Evolutionary conservation across 1,284 basidiomycete genomes (phyloP).

Genomic region (Leccinum ambiguum): DNA sequence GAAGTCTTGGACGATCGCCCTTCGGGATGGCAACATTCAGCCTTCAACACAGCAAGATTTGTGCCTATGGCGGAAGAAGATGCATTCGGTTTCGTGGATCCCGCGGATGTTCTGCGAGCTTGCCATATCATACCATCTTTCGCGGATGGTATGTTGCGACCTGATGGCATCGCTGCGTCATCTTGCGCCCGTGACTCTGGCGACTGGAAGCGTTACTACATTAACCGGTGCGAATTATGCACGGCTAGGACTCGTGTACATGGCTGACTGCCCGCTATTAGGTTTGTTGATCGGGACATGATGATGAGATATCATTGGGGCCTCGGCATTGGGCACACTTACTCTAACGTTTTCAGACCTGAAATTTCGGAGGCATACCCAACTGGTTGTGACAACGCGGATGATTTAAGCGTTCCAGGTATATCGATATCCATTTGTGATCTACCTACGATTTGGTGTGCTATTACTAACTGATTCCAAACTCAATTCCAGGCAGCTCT

Average conservation of each 20-base stretch:
- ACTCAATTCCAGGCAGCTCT: too few species aligned
- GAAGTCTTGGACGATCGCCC: neutral
- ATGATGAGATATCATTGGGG: conserved; percentile 6
- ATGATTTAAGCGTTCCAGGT: conserved; percentile 1
- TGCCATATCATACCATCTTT: conserved; percentile 1
- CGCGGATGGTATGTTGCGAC: too few species aligned
- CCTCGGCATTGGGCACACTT: conserved; percentile 1
- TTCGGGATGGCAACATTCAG: neutral
- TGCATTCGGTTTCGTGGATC: neutral
- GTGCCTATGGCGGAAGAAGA: neutral
- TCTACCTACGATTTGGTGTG: conserved; percentile 1
- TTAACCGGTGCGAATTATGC: conserved; percentile 4
- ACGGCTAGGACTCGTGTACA: neutral
- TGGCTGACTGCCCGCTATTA: neutral
- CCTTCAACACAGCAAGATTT: neutral
- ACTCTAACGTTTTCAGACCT: neutral
- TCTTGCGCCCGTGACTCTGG: neutral
- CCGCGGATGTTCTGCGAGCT: neutral
- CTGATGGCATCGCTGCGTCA: neutral
- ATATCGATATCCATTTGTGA: neutral
- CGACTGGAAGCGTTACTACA: conserved; percentile 2
- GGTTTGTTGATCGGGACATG: conserved; percentile 1
- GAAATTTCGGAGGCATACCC: neutral
- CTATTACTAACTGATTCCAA: neutral
- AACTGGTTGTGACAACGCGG: neutral